phyloP scores from a whole-genome alignment of 805 yeast genomes.

The Saturnispora kantuleensis region DNA sequence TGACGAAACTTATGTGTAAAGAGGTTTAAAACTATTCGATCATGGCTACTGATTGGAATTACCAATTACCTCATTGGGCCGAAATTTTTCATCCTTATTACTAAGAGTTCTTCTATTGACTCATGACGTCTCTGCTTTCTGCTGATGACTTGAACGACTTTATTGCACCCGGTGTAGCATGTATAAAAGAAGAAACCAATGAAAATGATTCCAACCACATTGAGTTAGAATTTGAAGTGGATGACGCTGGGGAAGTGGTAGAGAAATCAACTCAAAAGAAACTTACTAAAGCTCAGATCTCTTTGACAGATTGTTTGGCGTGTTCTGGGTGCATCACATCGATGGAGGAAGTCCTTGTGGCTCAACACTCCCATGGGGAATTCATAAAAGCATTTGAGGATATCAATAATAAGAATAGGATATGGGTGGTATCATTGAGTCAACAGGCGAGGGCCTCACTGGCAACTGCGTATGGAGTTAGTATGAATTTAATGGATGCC shows the following conservation, averaged over 20 bases:
- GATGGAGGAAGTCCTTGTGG: conserved; percentile 89
- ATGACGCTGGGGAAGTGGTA: conserved; percentile 58
- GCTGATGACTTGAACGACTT: conserved; percentile 91
- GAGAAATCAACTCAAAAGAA: conserved; percentile 32
- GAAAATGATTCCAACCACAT: conserved; percentile 2
- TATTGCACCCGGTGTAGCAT: conserved; percentile 88
- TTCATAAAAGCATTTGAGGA: conserved; percentile 47
- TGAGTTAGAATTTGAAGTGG: conserved; percentile 46
- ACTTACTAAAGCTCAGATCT: conserved; percentile 75
- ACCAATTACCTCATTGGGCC: neutral
- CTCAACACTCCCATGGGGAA: conserved; percentile 82
- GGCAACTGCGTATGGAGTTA: conserved; percentile 52
- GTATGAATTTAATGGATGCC: conserved; percentile 50
- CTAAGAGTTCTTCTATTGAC: conserved; percentile 5
- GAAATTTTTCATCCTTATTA: neutral
- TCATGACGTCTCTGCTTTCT: conserved; percentile 80
- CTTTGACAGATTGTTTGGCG: conserved; percentile 87
- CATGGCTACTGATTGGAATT: no score
- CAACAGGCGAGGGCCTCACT: conserved; percentile 83
- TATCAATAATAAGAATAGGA: conserved; percentile 22
- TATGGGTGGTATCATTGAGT: conserved; percentile 67
- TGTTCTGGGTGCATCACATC: conserved; percentile 96
- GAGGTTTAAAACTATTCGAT: neutral
- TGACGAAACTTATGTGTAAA: neutral
- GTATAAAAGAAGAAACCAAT: conserved; percentile 58